Evolutionary conservation across 192 early-diverging fungal species (phyloP), one percentile per base, ranked within the genome.

Genomic region (Backusella psychrophila): DNA sequence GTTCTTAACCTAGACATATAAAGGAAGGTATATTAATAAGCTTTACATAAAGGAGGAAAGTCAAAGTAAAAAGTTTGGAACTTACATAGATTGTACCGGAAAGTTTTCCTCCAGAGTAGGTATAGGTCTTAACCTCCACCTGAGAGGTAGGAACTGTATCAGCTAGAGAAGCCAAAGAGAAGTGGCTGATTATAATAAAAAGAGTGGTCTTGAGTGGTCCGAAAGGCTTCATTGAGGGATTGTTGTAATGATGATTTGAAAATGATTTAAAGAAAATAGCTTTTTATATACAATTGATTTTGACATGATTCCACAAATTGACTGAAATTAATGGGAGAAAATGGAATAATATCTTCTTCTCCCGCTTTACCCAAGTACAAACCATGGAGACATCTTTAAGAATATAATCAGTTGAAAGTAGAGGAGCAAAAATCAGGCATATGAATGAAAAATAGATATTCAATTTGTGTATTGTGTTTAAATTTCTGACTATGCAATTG

Each of bases 51-150:
- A 21, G n/a, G 21, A 53, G 42, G 42, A 44, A 44, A 44, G 42
- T 5, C 15, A 44, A 44, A 44, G 15, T 44, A 11, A 23, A 9
- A 9, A 56, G 3, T 9, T 9, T 23, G 59, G 29, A 29, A 53
- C 66, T 31, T 69, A 75, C 75, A 23, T 75, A 75, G 21, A 75
- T 69, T 44, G 66, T 66, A 23, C 75, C 75, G 49, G 66, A 44
- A n/a, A 75, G 67, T 5, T 52, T 46, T 6, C 34, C 68, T n/a
- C 46, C 68, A 8, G 39, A 34, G 34, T 75, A 75, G 1, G 41
- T 75, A 21, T 75, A 75, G 23, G 36, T 67, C 42, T 75, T 69
- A 1, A 75, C 66, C 49, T 75, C 31, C 12, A 75, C 67, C 33
- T 66, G 33, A 26, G 75, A 38, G 9, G 75, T 69, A 35, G 75